Conservation (phyloP, 257 asterid species). For the Fraxinus excelsior region DNA sequence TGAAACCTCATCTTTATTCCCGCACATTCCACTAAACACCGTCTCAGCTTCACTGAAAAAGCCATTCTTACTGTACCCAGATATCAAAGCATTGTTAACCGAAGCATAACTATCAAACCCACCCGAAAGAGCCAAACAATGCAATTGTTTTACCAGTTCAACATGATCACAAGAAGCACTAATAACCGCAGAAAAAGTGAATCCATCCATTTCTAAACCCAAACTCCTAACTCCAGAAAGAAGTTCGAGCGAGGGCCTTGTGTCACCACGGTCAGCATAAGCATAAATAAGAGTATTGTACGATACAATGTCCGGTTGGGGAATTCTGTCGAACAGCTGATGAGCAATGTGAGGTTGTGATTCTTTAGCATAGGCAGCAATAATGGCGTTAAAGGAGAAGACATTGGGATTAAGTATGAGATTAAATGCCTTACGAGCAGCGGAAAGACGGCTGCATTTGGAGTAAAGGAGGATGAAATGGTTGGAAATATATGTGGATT, state of each 20-base stretch:
- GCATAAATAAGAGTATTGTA: slow-evolving; percentile 80
- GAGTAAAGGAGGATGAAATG: slow-evolving; percentile 82
- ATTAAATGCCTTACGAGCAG: slow-evolving; percentile 56
- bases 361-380: slow-evolving; percentile 62
- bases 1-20: slow-evolving; percentile 65
- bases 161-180: slow-evolving; percentile 45
- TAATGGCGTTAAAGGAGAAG: slow-evolving; percentile 69
- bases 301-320: slow-evolving; percentile 73
- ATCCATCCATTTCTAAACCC: slow-evolving; percentile 55
- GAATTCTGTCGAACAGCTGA: slow-evolving; percentile 67
- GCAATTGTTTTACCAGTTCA: slow-evolving; percentile 54
- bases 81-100: slow-evolving; percentile 61
- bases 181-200: slow-evolving; percentile 61
- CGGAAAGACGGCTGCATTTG: slow-evolving; percentile 56
- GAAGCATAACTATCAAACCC: slow-evolving; percentile 58
- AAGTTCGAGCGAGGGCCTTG: slow-evolving; percentile 42
- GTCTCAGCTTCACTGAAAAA: slow-evolving; percentile 42
- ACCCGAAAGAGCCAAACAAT: slow-evolving; percentile 46
- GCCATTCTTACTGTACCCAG: slow-evolving; percentile 54
- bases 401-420: slow-evolving; percentile 55
- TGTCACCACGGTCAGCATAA: slow-evolving; percentile 57
- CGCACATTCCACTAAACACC: slow-evolving; percentile 55
- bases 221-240: slow-evolving; percentile 38
- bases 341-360: slow-evolving; percentile 51
- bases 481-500: slow-evolving; percentile 64